Base-by-base conservation (phyloP, 2,329 filamentous ascomycete species). In the Meredithiella fracta region DNA sequence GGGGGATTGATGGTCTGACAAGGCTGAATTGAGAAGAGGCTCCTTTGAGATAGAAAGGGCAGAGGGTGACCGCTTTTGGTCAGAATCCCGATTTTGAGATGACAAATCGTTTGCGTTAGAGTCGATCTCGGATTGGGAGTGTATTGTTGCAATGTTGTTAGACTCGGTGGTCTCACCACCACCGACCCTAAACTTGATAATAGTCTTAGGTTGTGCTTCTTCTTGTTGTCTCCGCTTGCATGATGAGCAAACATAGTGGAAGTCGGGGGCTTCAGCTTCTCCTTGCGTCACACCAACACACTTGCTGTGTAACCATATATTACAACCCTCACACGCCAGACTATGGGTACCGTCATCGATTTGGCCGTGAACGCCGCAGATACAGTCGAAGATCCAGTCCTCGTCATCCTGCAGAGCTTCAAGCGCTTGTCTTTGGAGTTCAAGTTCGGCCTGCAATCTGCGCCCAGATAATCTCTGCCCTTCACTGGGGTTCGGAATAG, bases 321-420 rank as follows among this genome's bases (percentile, higher is more conserved):
- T 94, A 72, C 92, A 98, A 62, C 76, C 82, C 65, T 98, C 92
- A 69, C 92, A 98, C 26, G 90, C 86, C 61, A 98, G 82, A 66
- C 89, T 95, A 65, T 95, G 90, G 6, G 87, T 84, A 37, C 92
- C 92, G 66, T 97, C 92, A 63, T 98, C 92, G 58, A 96, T 86
- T 62, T 94, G 84, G 22, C 92, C 92, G 67, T 95, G 83, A 22
- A 89, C 77, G 25, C 91, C 91, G 66, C 92, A 98, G 25, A 86
- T 77, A 66, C 92, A 98, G 66, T 98, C 92, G 63, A 98, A 98
- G 40, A 88, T 78, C 92, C 92, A 97, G 53, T 89, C 80, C 11
- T 88, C 86, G 51, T 92, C 86, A 61, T 94, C 86, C 17, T 76
- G 78, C 23, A 95, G 75, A 55, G 84, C 79, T 22, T 25, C 77